These are phyloP conservation scores for Cudoniella acicularis DNA, from an alignment of 495 filamentous ascomycete genomes.

Conservation along the genomic window DNA sequence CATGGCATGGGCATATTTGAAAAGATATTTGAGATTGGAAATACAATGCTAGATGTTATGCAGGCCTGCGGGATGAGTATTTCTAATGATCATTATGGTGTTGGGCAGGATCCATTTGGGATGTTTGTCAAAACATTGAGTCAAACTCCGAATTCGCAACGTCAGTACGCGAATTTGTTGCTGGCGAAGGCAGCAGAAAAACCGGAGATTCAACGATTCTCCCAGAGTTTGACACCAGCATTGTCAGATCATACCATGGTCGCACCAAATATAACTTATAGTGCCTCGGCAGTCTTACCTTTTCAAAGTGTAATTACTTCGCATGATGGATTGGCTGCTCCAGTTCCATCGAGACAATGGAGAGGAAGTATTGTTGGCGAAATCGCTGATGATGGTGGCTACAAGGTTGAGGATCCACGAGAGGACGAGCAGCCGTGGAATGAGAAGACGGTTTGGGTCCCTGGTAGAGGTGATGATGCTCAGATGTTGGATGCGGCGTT, in stretches of 20 bases:
- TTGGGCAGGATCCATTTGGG: conserved; percentile 17
- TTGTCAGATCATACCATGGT: not conserved
- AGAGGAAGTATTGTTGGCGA: conserved; percentile 21
- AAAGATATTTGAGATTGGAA: conserved; percentile 55
- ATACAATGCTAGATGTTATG: conserved; percentile 53
- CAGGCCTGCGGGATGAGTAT: conserved; percentile 23
- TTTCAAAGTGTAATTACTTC: not conserved
- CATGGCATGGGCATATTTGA: conserved; percentile 60
- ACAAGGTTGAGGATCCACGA: conserved; percentile 4
- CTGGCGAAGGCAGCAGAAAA: conserved; percentile 23
- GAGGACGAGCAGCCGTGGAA: conserved; percentile 1
- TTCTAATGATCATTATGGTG: conserved; percentile 7
- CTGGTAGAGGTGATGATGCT: conserved; percentile 2
- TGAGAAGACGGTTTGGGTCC: conserved; percentile 4
- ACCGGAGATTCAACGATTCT: conserved; percentile 19
- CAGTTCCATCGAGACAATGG: not conserved
- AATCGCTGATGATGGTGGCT: conserved; percentile 16
- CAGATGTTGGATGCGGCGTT: not conserved
- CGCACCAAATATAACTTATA: not conserved
- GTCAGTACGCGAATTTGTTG: conserved; percentile 22
- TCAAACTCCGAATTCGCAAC: conserved; percentile 23
- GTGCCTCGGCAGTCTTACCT: not conserved
- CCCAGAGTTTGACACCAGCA: conserved; percentile 2
- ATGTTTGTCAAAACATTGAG: conserved; percentile 23
- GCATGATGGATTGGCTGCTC: not conserved